Percentiles rank a stretch among this genome's conserved stretches.
Conservation (phyloP, 1,284 basidiomycete genomes). For the Paramarasmius palmivorus region DNA sequence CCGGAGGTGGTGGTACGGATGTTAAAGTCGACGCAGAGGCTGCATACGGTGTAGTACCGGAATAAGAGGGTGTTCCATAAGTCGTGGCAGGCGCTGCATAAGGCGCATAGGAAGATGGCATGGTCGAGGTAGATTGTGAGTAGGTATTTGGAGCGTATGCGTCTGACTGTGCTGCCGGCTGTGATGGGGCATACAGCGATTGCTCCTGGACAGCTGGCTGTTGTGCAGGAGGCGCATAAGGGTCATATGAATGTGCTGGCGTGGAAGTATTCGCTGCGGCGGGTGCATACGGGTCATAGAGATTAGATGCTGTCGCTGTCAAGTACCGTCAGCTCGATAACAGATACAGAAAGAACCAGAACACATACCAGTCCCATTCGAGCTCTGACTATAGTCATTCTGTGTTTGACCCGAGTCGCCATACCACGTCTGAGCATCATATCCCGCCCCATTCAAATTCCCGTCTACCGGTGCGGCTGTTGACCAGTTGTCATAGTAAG, state of each 20-base stretch:
- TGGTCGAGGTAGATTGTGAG: slow-evolving; percentile 4
- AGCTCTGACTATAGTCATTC: not conserved
- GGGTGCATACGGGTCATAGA: too few species aligned
- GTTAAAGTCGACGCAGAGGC: slow-evolving; percentile 27
- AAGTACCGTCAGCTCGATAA: too few species aligned
- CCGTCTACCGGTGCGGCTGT: too few species aligned
- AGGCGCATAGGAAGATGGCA: slow-evolving; percentile 15
- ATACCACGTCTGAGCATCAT: too few species aligned
- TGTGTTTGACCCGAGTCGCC: not conserved
- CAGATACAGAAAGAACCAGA: too few species aligned
- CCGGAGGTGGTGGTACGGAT: slow-evolving; percentile 29
- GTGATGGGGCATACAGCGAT: slow-evolving; percentile 16
- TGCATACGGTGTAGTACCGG: slow-evolving; percentile 14
- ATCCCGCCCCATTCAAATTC: too few species aligned
- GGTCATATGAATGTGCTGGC: too few species aligned
- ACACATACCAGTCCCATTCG: too few species aligned
- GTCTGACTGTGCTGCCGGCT: not conserved
- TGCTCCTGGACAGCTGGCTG: slow-evolving; percentile 24
- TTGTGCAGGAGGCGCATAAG: slow-evolving; percentile 13
- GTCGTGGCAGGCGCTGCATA: slow-evolving; percentile 12
- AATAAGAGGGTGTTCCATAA: slow-evolving; percentile 18
- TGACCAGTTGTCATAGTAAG: too few species aligned
- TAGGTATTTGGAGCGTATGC: slow-evolving; percentile 5
- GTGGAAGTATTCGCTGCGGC: too few species aligned
- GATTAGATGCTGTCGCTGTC: too few species aligned